Evolutionary conservation across 352 stramenopile genomes (phyloP), one percentile per base, ranked within the genome.

Genomic region (Saprolegnia diclina): DNA sequence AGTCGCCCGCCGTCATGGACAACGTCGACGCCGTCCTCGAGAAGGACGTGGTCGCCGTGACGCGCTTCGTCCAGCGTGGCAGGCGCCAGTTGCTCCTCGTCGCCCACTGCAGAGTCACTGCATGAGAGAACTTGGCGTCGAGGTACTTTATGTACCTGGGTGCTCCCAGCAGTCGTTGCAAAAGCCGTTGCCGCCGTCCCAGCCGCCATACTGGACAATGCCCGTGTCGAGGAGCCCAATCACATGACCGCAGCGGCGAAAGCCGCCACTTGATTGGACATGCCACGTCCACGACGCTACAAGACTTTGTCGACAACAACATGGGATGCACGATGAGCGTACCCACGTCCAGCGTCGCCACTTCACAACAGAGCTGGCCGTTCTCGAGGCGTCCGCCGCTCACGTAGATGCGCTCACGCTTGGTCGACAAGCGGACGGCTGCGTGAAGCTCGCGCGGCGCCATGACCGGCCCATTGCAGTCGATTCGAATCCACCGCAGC

Each of bases 281-380:
- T 13, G 35, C 63, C 63, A 69, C n/a, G 48, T 69, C 63, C 63
- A 69, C 18, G 63, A 50, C 4, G 62, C 63, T 69, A 66, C 6
- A 16, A 35, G n/a, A 67, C 4, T 21, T 14, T 54, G 32, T 21
- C 19, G 4, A 24, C 29, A 53, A 9, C 10, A 5, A 32, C 32
- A 50, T 13, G 40, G n/a, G 5, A 21, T 4, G 54, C 18, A 21
- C 37, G 9, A 19, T 7, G 5, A 16, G 24, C 21, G 26, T 57
- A 69, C 63, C 63, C 24, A 42, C 40, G 21, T 69, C 26, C 26
- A 69, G 18, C 5, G 44, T 32, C 2, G 42, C 53, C 5, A 53
- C 7, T 24, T 69, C 63, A 22, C 18, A 7, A 21, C 50, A 59
- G 38, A 69, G 63, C 18, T 62, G 21, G 1, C 63, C 63, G 21